Percentiles rank a stretch among this genome's conserved stretches.
Evolutionary conservation across 805 yeast genomes (phyloP).

Genomic region (Candida rishiriensis): DNA sequence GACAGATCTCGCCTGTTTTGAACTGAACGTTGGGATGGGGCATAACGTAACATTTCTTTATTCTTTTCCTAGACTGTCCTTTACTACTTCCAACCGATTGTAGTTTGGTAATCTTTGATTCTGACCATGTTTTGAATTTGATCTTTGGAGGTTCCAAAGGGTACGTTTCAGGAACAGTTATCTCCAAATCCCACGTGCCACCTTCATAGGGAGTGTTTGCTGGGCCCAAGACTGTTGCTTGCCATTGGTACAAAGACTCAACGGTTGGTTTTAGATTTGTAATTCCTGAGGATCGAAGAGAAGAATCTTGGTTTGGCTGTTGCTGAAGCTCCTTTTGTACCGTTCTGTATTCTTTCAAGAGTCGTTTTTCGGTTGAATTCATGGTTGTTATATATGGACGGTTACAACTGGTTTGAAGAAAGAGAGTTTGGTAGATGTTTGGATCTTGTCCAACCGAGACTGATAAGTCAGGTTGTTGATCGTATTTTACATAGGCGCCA

Average conservation of each 20-base stretch:
- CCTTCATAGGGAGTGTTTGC: conserved; percentile 45
- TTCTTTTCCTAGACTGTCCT: not conserved
- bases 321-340: conserved; percentile 26
- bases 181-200: conserved; percentile 48
- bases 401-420: too few species aligned
- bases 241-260: conserved; percentile 45
- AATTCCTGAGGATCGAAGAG: conserved; percentile 30
- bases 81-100: not conserved
- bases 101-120: conserved; percentile 7
- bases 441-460: too few species aligned
- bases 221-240: conserved; percentile 48
- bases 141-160: conserved; percentile 59
- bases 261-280: conserved; percentile 39
- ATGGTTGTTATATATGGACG: not conserved
- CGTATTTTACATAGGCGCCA: too few species aligned
- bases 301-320: conserved; percentile 9
- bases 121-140: conserved; percentile 31
- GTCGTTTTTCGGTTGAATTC: conserved; percentile 29
- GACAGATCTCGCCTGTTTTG: conserved; percentile 63
- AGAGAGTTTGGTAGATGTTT: too few species aligned
- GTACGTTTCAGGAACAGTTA: conserved; percentile 43
- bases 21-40: conserved; percentile 50
- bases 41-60: conserved; percentile 22
- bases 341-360: conserved; percentile 33
- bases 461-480: too few species aligned